Evolutionary conservation across 768 basidiomycete species (phyloP).

Genomic region (Tylopilus subfusipes): DNA sequence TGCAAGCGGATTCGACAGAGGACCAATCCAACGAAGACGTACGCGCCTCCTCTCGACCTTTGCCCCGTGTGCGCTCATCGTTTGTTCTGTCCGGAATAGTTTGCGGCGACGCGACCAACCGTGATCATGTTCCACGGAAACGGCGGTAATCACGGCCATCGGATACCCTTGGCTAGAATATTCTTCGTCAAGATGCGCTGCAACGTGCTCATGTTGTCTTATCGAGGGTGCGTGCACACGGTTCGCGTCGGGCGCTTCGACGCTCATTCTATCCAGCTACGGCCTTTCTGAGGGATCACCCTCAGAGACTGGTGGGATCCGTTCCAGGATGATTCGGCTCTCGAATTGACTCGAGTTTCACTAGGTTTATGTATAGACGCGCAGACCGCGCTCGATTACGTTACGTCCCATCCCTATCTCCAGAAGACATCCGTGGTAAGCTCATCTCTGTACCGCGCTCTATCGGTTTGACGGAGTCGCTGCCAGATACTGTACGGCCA

Average conservation of each 20-base stretch:
- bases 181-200: slow-evolving; percentile 83
- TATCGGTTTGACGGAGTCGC: not conserved
- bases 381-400: slow-evolving; percentile 75
- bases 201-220: slow-evolving; percentile 93
- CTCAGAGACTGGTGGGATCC: slow-evolving; percentile 67
- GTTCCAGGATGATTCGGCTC: not conserved
- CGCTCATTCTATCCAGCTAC: slow-evolving; percentile 50
- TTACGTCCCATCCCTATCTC: slow-evolving; percentile 60
- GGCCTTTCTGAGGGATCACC: slow-evolving; percentile 85
- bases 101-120: slow-evolving; percentile 63
- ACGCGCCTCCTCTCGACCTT: slow-evolving; percentile 14
- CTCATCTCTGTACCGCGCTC: not conserved
- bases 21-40: slow-evolving; percentile 60
- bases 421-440: slow-evolving; percentile 65
- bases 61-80: not conserved
- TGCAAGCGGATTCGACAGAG: slow-evolving; percentile 34
- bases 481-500: slow-evolving; percentile 73
- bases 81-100: slow-evolving; percentile 22
- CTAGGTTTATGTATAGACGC: slow-evolving; percentile 80
- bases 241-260: not conserved
- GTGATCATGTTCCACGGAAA: slow-evolving; percentile 94
- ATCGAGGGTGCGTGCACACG: slow-evolving; percentile 65
- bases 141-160: slow-evolving; percentile 83
- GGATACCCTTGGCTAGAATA: slow-evolving; percentile 80
- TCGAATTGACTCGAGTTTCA: not conserved